phyloP scores from a whole-genome alignment of 139 green algal genomes.

The Nannochloris sp. region DNA sequence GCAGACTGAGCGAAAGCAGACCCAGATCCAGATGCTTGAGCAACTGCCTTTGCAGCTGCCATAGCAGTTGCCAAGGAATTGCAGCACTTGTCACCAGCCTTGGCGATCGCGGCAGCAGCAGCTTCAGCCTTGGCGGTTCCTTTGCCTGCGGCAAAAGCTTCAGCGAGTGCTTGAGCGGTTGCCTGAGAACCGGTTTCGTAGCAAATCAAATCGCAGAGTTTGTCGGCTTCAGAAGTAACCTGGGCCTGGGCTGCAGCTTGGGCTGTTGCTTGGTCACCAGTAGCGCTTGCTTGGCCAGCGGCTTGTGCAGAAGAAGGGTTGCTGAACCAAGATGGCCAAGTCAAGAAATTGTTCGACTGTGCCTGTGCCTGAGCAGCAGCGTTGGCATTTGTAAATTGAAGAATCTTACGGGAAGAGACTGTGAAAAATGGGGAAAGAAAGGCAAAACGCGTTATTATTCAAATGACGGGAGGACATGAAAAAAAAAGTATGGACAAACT shows the following conservation, averaged over 20 bases:
- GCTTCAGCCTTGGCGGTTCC: neutral
- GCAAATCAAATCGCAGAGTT: neutral
- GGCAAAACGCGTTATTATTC: no score
- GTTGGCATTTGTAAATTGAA: no score
- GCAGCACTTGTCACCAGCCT: constrained; percentile 8
- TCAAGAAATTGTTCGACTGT: no score
- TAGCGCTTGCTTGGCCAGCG: neutral
- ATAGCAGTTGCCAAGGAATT: neutral
- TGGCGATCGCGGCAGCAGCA: neutral
- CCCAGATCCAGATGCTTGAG: neutral
- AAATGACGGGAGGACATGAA: no score
- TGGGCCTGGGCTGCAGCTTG: neutral
- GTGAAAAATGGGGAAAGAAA: no score
- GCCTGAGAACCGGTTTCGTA: neutral
- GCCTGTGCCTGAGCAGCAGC: no score
- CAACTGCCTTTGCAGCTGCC: neutral
- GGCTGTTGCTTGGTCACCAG: neutral
- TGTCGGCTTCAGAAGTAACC: neutral
- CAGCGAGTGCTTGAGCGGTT: neutral
- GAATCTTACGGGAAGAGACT: no score
- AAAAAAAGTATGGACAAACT: no score
- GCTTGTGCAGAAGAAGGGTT: neutral
- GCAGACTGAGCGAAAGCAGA: neutral
- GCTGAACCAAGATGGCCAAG: no score
- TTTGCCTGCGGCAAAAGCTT: neutral